Evolutionary conservation across 1,284 basidiomycete species (phyloP), one percentile per base, ranked within the genome.

Genomic region (Meripilus lineatus): DNA sequence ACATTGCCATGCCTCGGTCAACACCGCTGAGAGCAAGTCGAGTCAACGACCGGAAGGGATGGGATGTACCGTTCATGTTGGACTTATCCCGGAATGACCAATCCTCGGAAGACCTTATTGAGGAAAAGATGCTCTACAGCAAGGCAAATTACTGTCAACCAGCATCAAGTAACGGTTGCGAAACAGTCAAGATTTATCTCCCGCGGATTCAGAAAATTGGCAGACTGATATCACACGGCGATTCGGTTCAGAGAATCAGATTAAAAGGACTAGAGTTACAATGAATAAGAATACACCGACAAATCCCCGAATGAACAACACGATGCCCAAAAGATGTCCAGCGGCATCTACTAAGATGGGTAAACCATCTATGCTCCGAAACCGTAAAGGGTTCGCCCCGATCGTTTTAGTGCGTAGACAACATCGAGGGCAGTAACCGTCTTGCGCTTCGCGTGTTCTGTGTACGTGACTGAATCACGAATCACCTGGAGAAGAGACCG

Each of bases 381-480:
- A 62, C 79, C 87, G 62, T 88, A 89, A 18, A 89, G 75, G 20
- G 84, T 89, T 55, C 85, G 77, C 48, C 85, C 84, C 50, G 84
- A 84, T 43, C 88, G 78, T 71, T 91, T 91, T 56, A 91, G 76
- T 22, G 89, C 86, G 67, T 89, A 88, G 43, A 89, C 85, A 40
- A 86, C 81, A 56, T 86, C 84, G 44, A 86, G 81, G 18, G 89
- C 87, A 36, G 84, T 88, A 44, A 91, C 85, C n/a, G 87, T 90
- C 74, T 90, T 91, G 56, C 88, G 77, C 75, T 91, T 91, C 56
- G 88, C 87, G 68, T 91, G 88, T 65, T 89, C 89, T 47, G 84
- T 87, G 79, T 90, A 90, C 51, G 88, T 91, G 50, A 90, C 88
- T 30, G 87, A 87, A 67, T 91, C 88, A 54, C 83, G 79, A 63